A percentile compares a stretch with the other conserved stretches of the same genome.
Evolutionary conservation across 2,329 filamentous ascomycete genomes (phyloP).

Genomic region (Verticillium nubilum): DNA sequence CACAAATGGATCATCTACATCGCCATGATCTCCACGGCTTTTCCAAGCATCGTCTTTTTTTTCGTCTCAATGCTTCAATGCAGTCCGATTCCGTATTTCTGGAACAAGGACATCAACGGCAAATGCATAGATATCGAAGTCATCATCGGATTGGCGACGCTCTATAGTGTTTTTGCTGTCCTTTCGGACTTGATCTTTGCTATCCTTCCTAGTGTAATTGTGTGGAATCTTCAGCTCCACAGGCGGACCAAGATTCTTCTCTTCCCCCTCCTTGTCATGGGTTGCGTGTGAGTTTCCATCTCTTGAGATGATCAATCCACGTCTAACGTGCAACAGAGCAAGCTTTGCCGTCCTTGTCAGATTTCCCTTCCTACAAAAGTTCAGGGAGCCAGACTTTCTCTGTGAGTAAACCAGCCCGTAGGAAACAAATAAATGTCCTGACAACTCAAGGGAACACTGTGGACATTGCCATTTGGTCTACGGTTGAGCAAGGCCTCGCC

Average conservation of each 20-base stretch:
- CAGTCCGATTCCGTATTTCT: constrained; percentile 32
- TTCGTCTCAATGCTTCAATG: constrained; percentile 36
- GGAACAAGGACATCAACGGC: constrained; percentile 27
- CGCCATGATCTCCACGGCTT: constrained; percentile 27
- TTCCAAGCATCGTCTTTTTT: constrained; percentile 32
- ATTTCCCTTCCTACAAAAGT: constrained; percentile 29
- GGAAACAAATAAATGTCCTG: no score
- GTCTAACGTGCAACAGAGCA: constrained; percentile 24
- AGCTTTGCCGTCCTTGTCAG: constrained; percentile 37
- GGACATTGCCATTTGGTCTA: constrained; percentile 43
- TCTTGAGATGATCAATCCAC: not conserved
- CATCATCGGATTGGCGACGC: constrained; percentile 46
- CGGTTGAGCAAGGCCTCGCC: constrained; percentile 39
- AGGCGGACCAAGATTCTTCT: constrained; percentile 44
- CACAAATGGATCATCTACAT: constrained; percentile 29
- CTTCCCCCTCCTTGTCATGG: constrained; percentile 48
- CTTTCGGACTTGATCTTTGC: constrained; percentile 46
- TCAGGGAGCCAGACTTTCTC: constrained; percentile 36
- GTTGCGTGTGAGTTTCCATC: constrained; percentile 36
- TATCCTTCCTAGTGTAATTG: constrained; percentile 46
- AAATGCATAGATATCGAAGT: constrained; percentile 32
- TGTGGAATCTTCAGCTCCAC: constrained; percentile 51
- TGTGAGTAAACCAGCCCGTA: constrained; percentile 22
- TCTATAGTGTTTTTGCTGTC: constrained; percentile 44
- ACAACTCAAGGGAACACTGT: constrained; percentile 25